These are phyloP conservation scores for Populus tremula DNA, from an alignment of 345 rosid species.

Conservation along the genomic window DNA sequence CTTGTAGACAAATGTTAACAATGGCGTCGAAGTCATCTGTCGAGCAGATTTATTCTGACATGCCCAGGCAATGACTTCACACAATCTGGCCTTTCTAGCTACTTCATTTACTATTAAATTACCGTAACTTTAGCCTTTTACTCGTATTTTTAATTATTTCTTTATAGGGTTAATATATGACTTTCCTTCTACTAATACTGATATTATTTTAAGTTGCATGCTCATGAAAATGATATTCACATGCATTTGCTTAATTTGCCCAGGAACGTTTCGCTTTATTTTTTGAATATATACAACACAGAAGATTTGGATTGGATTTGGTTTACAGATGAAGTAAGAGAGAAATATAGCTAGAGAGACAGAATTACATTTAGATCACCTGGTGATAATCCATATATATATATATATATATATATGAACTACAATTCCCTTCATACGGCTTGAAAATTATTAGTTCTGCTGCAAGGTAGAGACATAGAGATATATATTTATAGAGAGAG, in stretches of 20 bases:
- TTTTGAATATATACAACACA: slow-evolving; percentile 6
- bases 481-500: no score
- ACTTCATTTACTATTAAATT: not conserved
- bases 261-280: not conserved
- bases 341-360: not conserved
- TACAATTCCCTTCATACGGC: slow-evolving; percentile 14
- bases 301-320: slow-evolving; percentile 4
- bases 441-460: not conserved
- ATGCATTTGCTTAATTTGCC: not conserved
- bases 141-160: no score
- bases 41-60: not conserved
- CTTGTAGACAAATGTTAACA: not conserved
- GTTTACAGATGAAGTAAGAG: slow-evolving; percentile 1
- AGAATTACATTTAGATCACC: not conserved
- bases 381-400: not conserved
- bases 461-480: not conserved
- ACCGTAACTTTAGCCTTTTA: not conserved
- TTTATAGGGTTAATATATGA: not conserved
- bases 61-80: not conserved
- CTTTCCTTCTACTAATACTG: not conserved
- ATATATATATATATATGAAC: not conserved
- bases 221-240: slow-evolving; percentile 6
- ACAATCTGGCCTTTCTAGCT: not conserved
- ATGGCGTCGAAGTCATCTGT: not conserved
- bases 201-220: not conserved